Evolutionary conservation across 2,329 filamentous ascomycete genomes (phyloP), one percentile per base, ranked within the genome.

Genomic region (Thermoascus crustaceus): DNA sequence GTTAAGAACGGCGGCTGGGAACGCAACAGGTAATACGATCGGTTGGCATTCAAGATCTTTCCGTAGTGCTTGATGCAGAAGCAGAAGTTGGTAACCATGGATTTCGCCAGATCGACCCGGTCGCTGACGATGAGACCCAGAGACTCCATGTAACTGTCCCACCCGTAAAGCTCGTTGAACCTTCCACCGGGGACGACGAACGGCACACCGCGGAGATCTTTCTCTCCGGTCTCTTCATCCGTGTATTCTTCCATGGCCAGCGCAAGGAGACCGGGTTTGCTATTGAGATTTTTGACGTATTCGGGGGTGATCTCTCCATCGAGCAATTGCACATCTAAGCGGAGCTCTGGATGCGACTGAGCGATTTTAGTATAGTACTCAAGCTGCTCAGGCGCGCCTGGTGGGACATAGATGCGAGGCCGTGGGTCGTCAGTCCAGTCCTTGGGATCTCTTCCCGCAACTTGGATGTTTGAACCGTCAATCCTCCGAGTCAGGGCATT

Each of bases 111-210:
- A 52, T 95, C 79, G 14, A 86, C 78, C 40, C 85, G 80, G 55
- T 91, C 84, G 54, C 89, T 86, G 49, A 86, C 77, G 40, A 96
- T 69, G 39, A 98, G 72, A 11, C 91, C 91, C 3, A 96, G 71
- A 4, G 89, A 91, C 59, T 89, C 85, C 87, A 98, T 96, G 68
- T 96, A 98, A 58, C 87, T 95, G 63, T 98, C 91, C 91, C 91
- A 98, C 30, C 89, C 89, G 57, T 98, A 98, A 14, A 98, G 66
- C 61, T 98, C 91, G 62, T 98, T 98, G 78, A 98, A 98, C 19
- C 91, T 78, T 16, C 91, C 91, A 40, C 91, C 91, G 0, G 91
- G 91, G 3, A 98, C 91, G n/a, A 96, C 87, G 50, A 96, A 98
- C 0, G 91, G 89, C 39, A 93, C 71, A 3, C 91, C 91, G 22